Evolutionary conservation across 371 early-diverging fungal genomes (phyloP).

Genomic region (Chytridium lagenaria): DNA sequence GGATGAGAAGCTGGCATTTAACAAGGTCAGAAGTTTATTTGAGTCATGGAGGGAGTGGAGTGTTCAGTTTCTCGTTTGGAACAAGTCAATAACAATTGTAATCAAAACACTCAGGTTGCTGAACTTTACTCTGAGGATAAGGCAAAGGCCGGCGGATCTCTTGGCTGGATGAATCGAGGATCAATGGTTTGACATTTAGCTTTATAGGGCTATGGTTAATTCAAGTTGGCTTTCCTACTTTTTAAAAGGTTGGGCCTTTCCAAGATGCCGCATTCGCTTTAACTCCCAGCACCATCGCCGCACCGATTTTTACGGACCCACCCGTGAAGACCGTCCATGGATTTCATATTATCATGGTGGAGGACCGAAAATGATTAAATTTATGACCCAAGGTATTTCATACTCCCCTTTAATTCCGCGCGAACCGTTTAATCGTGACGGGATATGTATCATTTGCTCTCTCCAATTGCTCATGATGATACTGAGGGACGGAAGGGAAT

Average conservation of each 20-base stretch:
- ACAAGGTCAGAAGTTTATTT: constrained; percentile 45
- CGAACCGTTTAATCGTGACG: too few relatives aligned
- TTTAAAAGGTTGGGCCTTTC: constrained; percentile 83
- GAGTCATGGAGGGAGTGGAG: not conserved
- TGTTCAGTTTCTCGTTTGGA: not conserved
- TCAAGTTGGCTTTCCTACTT: not conserved
- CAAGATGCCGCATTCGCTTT: constrained; percentile 90
- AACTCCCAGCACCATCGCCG: constrained; percentile 61
- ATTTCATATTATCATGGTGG: constrained; percentile 91
- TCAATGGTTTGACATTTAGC: not conserved
- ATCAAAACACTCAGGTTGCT: too few relatives aligned
- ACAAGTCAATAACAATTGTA: too few relatives aligned
- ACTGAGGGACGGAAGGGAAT: not conserved
- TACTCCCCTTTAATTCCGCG: not conserved
- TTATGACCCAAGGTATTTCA: not conserved
- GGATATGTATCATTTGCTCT: not conserved
- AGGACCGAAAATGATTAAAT: constrained; percentile 55
- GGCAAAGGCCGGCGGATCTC: constrained; percentile 74
- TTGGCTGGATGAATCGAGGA: constrained; percentile 89
- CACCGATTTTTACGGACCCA: constrained; percentile 77
- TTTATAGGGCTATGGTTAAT: too few relatives aligned
- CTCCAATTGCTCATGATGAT: not conserved
- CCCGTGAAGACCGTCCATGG: constrained; percentile 73
- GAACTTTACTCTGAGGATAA: constrained; percentile 88
- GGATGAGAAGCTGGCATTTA: constrained; percentile 45